These are phyloP conservation scores for Cenchrus purpureus DNA, from an alignment of 176 grass and related monocot genomes.

Conservation along the genomic window DNA sequence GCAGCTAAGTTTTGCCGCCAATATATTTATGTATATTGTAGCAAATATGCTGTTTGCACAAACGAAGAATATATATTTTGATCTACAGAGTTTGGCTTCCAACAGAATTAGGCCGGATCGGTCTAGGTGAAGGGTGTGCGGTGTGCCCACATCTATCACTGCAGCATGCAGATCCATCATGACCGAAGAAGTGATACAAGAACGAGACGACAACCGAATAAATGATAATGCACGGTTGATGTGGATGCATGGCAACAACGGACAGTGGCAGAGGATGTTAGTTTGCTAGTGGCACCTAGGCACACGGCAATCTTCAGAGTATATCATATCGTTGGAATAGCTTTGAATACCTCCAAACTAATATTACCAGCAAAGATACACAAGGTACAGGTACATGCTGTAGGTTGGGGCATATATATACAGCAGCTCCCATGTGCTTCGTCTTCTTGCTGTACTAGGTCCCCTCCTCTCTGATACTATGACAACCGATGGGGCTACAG, in stretches of 20 bases:
- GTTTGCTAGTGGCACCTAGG: constrained; percentile 28
- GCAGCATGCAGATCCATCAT: not conserved
- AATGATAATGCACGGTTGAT: constrained; percentile 24
- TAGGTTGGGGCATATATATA: not conserved
- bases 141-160: not conserved
- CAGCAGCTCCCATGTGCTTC: not conserved
- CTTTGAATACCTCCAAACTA: not conserved
- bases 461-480: not conserved
- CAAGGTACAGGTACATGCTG: not conserved
- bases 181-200: constrained; percentile 21
- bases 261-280: constrained; percentile 29
- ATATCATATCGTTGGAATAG: constrained; percentile 6
- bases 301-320: constrained; percentile 9
- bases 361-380: constrained; percentile 30
- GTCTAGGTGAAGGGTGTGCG: not conserved
- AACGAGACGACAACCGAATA: constrained; percentile 17
- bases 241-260: constrained; percentile 8
- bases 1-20: too few relatives aligned
- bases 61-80: not conserved
- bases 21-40: too few relatives aligned
- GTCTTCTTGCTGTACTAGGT: constrained; percentile 35
- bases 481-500: not conserved
- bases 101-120: not conserved
- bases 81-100: not conserved
- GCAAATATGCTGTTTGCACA: too few relatives aligned